These are phyloP conservation scores for Senna siamea DNA, from an alignment of 306 rosid species.

Conservation along the genomic window DNA sequence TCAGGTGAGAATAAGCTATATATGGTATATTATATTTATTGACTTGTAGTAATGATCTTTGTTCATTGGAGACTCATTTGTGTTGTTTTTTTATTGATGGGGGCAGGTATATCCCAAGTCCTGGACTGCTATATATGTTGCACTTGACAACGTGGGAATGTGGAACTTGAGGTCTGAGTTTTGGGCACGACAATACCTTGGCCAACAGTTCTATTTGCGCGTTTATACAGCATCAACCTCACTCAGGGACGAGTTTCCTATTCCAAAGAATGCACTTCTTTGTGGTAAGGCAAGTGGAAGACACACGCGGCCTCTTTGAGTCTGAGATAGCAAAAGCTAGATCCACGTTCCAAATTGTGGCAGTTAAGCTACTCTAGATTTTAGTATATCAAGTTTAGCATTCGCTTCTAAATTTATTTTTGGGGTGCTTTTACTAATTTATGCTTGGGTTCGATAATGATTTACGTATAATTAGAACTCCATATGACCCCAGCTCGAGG, in stretches of 20 bases:
- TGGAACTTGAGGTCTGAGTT: constrained; percentile 95
- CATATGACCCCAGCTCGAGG: constrained; percentile 87
- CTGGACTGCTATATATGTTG: constrained; percentile 88
- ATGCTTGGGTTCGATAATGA: constrained; percentile 15
- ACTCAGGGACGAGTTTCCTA: constrained; percentile 84
- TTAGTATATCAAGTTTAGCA: constrained; percentile 35
- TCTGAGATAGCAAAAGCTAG: not conserved
- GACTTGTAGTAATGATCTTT: no score
- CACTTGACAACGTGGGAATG: constrained; percentile 97
- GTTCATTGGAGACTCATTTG: not conserved
- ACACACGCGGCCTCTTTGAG: constrained; percentile 83
- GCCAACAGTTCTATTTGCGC: constrained; percentile 86
- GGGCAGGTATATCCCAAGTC: constrained; percentile 88
- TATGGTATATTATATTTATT: no score
- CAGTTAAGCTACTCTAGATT: constrained; percentile 41
- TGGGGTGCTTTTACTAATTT: constrained; percentile 41
- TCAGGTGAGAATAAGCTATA: constrained; percentile 61
- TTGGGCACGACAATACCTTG: constrained; percentile 95
- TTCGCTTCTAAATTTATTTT: constrained; percentile 44
- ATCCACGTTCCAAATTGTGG: constrained; percentile 14
- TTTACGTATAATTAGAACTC: constrained; percentile 34
- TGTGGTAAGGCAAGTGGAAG: constrained; percentile 87
- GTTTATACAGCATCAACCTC: constrained; percentile 80
- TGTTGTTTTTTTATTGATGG: no score
- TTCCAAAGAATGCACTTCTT: constrained; percentile 89